Evolutionary conservation across 1,284 basidiomycete genomes (phyloP).

Genomic region (Rhodotorula sp.): DNA sequence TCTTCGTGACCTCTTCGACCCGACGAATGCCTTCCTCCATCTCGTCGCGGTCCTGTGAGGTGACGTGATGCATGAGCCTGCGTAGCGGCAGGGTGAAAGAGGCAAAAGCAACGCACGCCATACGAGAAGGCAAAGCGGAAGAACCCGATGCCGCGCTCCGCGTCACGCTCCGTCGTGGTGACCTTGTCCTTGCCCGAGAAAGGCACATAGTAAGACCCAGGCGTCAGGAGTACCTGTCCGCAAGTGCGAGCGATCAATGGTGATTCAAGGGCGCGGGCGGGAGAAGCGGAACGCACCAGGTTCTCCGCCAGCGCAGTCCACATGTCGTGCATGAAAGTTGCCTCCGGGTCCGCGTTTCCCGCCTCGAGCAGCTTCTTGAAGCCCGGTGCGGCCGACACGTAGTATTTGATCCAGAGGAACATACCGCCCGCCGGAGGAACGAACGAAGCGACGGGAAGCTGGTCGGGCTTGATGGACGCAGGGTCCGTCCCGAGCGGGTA

Average conservation of each 20-base stretch:
- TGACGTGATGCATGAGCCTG: not conserved
- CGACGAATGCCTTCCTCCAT: constrained; percentile 12
- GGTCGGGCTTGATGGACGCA: constrained; percentile 1
- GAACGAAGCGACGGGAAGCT: constrained; percentile 31
- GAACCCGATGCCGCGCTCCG: constrained; percentile 9
- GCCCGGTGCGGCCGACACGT: constrained; percentile 63
- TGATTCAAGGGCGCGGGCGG: no score
- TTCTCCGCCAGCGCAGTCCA: constrained; percentile 51
- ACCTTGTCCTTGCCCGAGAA: constrained; percentile 5
- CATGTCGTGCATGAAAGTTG: constrained; percentile 59
- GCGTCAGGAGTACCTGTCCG: constrained; percentile 21
- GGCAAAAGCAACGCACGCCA: constrained; percentile 1
- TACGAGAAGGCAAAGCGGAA: constrained; percentile 25
- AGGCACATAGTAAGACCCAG: constrained; percentile 26
- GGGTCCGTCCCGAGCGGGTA: constrained; percentile 13
- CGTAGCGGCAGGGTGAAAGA: not conserved
- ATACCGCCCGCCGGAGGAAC: constrained; percentile 38
- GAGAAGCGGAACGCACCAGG: not conserved
- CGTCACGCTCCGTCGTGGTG: constrained; percentile 11
- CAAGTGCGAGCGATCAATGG: no score
- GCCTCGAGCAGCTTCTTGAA: constrained; percentile 31
- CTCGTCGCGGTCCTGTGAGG: not conserved
- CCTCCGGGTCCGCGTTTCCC: constrained; percentile 55
- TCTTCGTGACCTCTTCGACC: constrained; percentile 8
- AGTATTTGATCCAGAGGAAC: constrained; percentile 46